A percentile compares a stretch with the other conserved stretches of the same genome.
phyloP scores from a whole-genome alignment of 2,329 filamentous ascomycete species.

The Dactylellina drechsleri region DNA sequence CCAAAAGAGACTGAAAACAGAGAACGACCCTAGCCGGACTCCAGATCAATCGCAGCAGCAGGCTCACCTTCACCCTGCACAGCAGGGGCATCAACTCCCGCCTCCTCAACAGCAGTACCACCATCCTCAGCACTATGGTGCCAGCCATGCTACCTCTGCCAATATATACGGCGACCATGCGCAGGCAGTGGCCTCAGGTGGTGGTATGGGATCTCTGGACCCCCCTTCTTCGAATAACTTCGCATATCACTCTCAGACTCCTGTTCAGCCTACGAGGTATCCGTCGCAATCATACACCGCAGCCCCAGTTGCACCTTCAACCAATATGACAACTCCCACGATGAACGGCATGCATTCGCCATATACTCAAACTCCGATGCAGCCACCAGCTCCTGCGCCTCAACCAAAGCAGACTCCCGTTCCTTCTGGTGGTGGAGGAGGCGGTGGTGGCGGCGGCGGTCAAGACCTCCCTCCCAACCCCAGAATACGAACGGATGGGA shows the following conservation, averaged over 20 bases:
- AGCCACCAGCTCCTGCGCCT: conserved; percentile 25
- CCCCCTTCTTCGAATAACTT: conserved; percentile 39
- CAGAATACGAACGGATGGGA: conserved; percentile 44
- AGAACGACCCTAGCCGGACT: conserved; percentile 45
- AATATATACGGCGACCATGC: conserved; percentile 41
- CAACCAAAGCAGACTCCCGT: conserved; percentile 40
- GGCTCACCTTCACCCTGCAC: conserved; percentile 42
- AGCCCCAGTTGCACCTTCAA: conserved; percentile 48
- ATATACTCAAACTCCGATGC: conserved; percentile 37
- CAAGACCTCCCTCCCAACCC: conserved; percentile 50
- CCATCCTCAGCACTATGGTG: conserved; percentile 46
- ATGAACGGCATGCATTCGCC: conserved; percentile 47
- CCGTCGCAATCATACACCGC: conserved; percentile 39
- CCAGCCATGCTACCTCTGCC: conserved; percentile 35
- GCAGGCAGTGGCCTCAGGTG: conserved; percentile 38
- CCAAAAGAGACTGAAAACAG: conserved; percentile 46
- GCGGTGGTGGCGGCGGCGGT: conserved; percentile 1
- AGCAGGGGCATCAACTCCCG: conserved; percentile 43
- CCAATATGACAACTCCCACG: conserved; percentile 39
- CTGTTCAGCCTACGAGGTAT: conserved; percentile 43
- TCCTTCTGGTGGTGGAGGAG: conserved; percentile 12
- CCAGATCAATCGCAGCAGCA: conserved; percentile 51
- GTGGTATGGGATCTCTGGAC: conserved; percentile 39
- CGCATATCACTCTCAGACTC: conserved; percentile 38
- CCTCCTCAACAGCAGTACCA: conserved; percentile 51